These are phyloP conservation scores for Herpetomonas tarakana DNA, from an alignment of 208 protist genomes.

Conservation along the genomic window DNA sequence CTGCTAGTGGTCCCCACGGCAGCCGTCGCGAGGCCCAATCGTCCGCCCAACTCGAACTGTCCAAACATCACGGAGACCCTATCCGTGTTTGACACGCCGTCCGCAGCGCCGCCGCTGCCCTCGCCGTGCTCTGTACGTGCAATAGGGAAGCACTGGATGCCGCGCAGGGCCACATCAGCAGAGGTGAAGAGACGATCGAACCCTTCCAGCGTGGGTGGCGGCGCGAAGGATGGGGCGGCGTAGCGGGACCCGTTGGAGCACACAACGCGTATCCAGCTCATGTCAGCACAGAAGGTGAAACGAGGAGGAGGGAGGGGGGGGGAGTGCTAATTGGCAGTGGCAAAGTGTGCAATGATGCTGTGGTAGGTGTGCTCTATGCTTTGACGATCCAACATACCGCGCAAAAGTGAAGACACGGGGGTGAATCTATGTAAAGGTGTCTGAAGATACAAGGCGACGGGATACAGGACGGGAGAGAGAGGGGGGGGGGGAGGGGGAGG, in stretches of 20 bases:
- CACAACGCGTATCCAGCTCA: slow-evolving; percentile 70
- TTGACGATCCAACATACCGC: no score
- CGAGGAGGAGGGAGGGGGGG: background rate
- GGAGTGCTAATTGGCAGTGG: slow-evolving; percentile 8
- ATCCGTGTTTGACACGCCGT: slow-evolving; percentile 8
- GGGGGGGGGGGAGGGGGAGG: no score
- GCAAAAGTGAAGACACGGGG: no score
- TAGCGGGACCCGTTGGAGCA: slow-evolving; percentile 40
- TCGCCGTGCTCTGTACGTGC: no score
- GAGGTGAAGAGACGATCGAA: slow-evolving; percentile 41
- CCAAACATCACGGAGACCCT: slow-evolving; percentile 40
- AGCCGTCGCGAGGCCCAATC: slow-evolving; percentile 52
- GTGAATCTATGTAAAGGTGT: no score
- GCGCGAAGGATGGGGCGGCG: slow-evolving; percentile 51
- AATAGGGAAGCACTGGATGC: slow-evolving; percentile 30
- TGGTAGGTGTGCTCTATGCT: no score
- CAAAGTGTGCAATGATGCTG: no score
- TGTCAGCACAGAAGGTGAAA: slow-evolving; percentile 6
- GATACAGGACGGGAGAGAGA: no score
- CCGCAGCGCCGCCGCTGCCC: background rate
- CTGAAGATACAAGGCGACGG: no score
- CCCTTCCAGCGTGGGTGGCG: slow-evolving; percentile 38
- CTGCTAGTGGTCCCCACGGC: slow-evolving; percentile 45
- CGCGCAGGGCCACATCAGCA: slow-evolving; percentile 18
- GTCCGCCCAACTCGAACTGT: slow-evolving; percentile 42